phyloP scores from a whole-genome alignment of 306 rosid species.

The Echinosophora koreensis region DNA sequence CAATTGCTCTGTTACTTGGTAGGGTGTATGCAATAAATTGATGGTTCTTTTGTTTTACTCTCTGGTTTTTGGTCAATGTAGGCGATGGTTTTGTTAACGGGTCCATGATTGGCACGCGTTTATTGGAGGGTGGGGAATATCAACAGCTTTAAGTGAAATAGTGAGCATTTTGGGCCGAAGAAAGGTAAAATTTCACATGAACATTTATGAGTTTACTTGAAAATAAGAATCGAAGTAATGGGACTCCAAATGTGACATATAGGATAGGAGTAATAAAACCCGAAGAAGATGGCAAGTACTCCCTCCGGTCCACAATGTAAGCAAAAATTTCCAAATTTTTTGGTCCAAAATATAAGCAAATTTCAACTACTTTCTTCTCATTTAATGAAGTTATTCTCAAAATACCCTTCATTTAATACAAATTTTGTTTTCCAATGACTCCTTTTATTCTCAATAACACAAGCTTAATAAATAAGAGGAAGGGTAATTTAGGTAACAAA shows the following conservation, averaged over 20 bases:
- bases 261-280: constrained; percentile 17
- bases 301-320: no score
- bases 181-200: constrained; percentile 26
- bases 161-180: constrained; percentile 1
- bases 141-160: constrained; percentile 11
- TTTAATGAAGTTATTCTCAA: no score
- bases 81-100: constrained; percentile 19
- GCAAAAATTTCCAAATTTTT: no score
- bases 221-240: constrained; percentile 22
- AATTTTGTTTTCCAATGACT: no score
- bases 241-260: neutral
- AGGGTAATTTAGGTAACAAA: no score
- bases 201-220: constrained; percentile 1
- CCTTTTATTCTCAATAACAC: no score
- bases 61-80: constrained; percentile 16
- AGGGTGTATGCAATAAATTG: constrained; percentile 42
- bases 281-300: constrained; percentile 1
- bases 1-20: constrained; percentile 41
- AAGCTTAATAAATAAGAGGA: no score
- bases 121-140: constrained; percentile 22
- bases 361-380: no score
- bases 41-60: constrained; percentile 28
- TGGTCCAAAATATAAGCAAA: no score
- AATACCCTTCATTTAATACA: no score
- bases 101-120: constrained; percentile 11